Evolutionary conservation across 208 protist genomes (phyloP).

Genomic region (Angomonas deanei): DNA sequence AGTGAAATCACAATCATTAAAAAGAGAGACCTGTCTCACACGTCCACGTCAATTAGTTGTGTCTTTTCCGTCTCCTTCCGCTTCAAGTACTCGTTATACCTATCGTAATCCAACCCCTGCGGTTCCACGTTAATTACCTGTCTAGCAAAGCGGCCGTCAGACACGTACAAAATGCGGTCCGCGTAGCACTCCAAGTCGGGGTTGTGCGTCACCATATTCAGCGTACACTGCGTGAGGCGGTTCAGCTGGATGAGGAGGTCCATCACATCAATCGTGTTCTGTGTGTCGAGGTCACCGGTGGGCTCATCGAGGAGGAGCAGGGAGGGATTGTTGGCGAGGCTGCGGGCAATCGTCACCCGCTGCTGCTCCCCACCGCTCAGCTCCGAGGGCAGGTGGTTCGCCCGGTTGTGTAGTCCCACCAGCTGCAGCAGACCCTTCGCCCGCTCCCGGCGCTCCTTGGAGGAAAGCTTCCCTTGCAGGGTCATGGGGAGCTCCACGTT

Average conservation of each 20-base stretch:
- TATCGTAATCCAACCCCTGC: conserved; percentile 55
- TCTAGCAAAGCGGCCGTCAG: conserved; percentile 86
- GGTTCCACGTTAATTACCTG: conserved; percentile 89
- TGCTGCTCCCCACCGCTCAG: conserved; percentile 97
- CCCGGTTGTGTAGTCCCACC: conserved; percentile 94
- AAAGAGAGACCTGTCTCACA: no score
- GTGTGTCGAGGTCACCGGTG: conserved; percentile 94
- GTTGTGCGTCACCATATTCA: conserved; percentile 97
- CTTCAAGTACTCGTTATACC: conserved; percentile 77
- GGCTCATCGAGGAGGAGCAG: conserved; percentile 96
- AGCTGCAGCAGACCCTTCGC: conserved; percentile 85
- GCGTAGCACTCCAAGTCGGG: conserved; percentile 97
- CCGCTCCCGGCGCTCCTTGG: conserved; percentile 74
- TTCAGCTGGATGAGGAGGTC: conserved; percentile 96
- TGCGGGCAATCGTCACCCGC: conserved; percentile 90
- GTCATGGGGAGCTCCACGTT: conserved; percentile 98
- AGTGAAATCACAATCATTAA: no score
- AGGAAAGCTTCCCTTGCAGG: conserved; percentile 79
- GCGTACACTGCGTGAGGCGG: conserved; percentile 88
- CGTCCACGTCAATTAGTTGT: no score
- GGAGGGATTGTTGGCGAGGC: conserved; percentile 93
- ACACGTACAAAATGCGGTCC: conserved; percentile 94
- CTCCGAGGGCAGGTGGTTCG: conserved; percentile 94
- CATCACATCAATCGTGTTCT: conserved; percentile 96
- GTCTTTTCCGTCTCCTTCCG: conserved; percentile 26